These are phyloP conservation scores for Nothopassalora personata DNA, from an alignment of 2,329 filamentous ascomycete genomes.

Conservation along the genomic window DNA sequence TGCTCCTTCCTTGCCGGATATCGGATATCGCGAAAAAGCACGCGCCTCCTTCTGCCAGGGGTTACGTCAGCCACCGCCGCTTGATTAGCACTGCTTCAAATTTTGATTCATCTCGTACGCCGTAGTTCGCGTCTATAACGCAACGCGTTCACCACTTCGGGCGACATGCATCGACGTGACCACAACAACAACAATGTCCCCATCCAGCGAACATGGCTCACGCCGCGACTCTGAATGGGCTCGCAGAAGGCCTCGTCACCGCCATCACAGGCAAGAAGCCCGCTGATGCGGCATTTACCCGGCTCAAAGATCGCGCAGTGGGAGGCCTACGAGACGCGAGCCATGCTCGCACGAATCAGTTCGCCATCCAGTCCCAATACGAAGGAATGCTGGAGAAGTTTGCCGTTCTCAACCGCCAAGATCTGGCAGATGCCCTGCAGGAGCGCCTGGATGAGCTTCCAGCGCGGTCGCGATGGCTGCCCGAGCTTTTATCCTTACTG, in stretches of 20 bases:
- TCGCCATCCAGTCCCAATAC: constrained; percentile 40
- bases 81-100: too few species aligned
- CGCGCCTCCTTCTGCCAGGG: neutral
- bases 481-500: constrained; percentile 73
- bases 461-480: constrained; percentile 59
- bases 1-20: neutral
- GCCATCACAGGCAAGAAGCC: constrained; percentile 51
- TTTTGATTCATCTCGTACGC: neutral
- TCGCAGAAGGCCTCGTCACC: constrained; percentile 67
- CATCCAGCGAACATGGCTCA: constrained; percentile 57
- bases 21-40: neutral
- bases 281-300: constrained; percentile 29
- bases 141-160: too few species aligned
- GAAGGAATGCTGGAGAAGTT: constrained; percentile 75
- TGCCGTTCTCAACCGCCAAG: constrained; percentile 70
- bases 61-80: neutral
- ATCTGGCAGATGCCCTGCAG: constrained; percentile 65
- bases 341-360: constrained; percentile 45
- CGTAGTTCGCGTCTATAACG: too few species aligned
- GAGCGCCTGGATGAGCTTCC: constrained; percentile 56
- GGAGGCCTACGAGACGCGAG: constrained; percentile 38
- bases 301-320: constrained; percentile 36
- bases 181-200: neutral
- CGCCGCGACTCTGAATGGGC: constrained; percentile 56
- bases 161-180: too few species aligned